A percentile compares a stretch with the other conserved stretches of the same genome.
Conservation (phyloP, 768 basidiomycete species). For the Lentinula lateritia region DNA sequence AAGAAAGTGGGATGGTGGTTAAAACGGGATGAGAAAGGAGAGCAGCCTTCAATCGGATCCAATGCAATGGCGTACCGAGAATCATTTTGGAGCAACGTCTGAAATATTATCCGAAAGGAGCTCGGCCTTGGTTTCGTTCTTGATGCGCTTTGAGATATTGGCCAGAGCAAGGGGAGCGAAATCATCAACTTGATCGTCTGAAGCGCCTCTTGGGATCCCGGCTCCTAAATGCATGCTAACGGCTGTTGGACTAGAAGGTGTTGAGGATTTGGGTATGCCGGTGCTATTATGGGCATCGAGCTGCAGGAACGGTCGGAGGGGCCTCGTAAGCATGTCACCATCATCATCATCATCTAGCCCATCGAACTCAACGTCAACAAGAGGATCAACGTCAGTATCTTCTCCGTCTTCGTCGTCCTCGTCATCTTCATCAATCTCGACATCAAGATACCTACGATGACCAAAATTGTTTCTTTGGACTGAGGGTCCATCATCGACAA, state of each 20-base stretch:
- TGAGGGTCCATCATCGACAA: not conserved
- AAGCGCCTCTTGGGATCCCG: not conserved
- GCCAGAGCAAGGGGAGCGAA: not conserved
- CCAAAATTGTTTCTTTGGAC: not conserved
- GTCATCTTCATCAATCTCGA: slow-evolving; percentile 3
- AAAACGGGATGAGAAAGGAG: not conserved
- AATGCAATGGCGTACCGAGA: not conserved
- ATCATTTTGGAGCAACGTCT: not conserved
- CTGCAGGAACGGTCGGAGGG: not conserved
- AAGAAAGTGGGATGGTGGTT: not conserved
- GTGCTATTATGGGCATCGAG: no score
- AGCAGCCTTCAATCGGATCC: not conserved
- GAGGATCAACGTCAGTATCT: not conserved
- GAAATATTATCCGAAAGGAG: not conserved
- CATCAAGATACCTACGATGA: not conserved
- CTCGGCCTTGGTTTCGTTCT: not conserved
- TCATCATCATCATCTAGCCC: not conserved
- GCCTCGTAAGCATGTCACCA: not conserved
- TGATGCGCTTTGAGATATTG: not conserved
- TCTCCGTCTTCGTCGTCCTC: slow-evolving; percentile 4
- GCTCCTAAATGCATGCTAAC: not conserved
- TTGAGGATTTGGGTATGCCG: not conserved
- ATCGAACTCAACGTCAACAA: slow-evolving; percentile 2
- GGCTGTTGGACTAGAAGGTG: not conserved
- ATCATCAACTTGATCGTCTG: not conserved